These are phyloP conservation scores for Thozetella sp. DNA, from an alignment of 495 filamentous ascomycete species.

Conservation along the genomic window DNA sequence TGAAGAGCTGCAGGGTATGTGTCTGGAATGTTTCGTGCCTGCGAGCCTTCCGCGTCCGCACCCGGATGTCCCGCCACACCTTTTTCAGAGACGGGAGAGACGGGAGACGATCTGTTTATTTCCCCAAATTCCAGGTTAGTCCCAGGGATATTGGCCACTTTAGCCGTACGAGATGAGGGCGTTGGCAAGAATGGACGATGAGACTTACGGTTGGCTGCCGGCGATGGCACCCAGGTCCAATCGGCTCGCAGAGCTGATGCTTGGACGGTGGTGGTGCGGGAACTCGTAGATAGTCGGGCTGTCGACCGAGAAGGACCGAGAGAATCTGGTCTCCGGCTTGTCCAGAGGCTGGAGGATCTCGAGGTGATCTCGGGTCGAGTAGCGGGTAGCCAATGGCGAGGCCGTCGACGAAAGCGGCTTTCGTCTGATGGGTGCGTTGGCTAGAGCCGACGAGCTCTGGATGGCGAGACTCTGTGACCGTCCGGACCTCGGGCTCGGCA, in stretches of 20 bases:
- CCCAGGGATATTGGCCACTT: slow-evolving; percentile 17
- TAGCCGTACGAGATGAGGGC: slow-evolving; percentile 13
- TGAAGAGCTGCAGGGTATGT: slow-evolving; percentile 37
- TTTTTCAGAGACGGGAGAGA: slow-evolving; percentile 15
- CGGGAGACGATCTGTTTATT: slow-evolving; percentile 25
- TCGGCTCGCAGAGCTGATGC: slow-evolving; percentile 14
- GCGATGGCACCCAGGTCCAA: slow-evolving; percentile 12
- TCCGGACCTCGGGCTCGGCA: slow-evolving; percentile 25
- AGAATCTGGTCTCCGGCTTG: slow-evolving; percentile 46
- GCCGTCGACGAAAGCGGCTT: slow-evolving; percentile 57
- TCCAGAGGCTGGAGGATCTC: slow-evolving; percentile 32
- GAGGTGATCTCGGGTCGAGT: slow-evolving; percentile 45
- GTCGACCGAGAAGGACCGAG: slow-evolving; percentile 52
- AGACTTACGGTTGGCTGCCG: slow-evolving; percentile 26
- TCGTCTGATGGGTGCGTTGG: slow-evolving; percentile 42
- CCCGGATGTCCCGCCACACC: slow-evolving; percentile 13
- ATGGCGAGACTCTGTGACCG: slow-evolving; percentile 30
- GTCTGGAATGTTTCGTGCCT: slow-evolving; percentile 31
- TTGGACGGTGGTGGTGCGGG: slow-evolving; percentile 26
- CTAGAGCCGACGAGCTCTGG: slow-evolving; percentile 12
- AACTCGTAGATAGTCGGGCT: slow-evolving; percentile 61
- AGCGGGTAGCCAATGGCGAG: slow-evolving; percentile 48
- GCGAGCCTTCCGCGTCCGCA: slow-evolving; percentile 29
- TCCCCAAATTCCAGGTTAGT: slow-evolving; percentile 18
- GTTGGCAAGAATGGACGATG: slow-evolving; percentile 7